Percentiles rank a stretch among this genome's conserved stretches.
Evolutionary conservation across 345 rosid species (phyloP).

Genomic region (Lepidium sativum): DNA sequence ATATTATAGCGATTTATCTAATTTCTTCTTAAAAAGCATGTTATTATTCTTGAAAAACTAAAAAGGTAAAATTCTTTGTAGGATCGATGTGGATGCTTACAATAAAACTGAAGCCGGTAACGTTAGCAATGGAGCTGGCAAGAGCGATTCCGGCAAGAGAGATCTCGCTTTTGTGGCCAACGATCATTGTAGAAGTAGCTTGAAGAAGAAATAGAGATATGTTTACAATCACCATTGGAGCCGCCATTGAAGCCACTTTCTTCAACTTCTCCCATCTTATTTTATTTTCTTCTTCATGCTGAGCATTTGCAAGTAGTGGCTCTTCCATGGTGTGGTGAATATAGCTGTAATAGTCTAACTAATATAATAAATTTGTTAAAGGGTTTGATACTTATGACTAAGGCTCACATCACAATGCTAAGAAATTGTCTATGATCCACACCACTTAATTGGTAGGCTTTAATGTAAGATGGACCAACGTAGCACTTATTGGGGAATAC

Average conservation of each 20-base stretch:
- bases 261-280: slow-evolving; percentile 12
- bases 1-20: no score
- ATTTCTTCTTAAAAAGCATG: no score
- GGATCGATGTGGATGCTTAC: neutral
- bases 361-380: no score
- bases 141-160: slow-evolving; percentile 14
- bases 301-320: neutral
- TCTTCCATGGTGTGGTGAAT: neutral
- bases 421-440: no score
- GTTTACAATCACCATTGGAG: slow-evolving; percentile 2
- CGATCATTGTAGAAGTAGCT: slow-evolving; percentile 5
- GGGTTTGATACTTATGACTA: no score
- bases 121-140: slow-evolving; percentile 6
- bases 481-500: no score
- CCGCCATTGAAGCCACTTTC: slow-evolving; percentile 5
- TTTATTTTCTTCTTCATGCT: neutral
- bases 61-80: no score
- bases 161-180: slow-evolving; percentile 12
- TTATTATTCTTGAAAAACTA: no score
- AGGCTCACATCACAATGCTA: no score
- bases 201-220: neutral
- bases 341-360: no score
- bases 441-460: no score
- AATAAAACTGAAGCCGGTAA: slow-evolving; percentile 11
- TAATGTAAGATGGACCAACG: no score